Conservation (phyloP, 192 early-diverging fungal genomes). For the Podila verticillata region DNA sequence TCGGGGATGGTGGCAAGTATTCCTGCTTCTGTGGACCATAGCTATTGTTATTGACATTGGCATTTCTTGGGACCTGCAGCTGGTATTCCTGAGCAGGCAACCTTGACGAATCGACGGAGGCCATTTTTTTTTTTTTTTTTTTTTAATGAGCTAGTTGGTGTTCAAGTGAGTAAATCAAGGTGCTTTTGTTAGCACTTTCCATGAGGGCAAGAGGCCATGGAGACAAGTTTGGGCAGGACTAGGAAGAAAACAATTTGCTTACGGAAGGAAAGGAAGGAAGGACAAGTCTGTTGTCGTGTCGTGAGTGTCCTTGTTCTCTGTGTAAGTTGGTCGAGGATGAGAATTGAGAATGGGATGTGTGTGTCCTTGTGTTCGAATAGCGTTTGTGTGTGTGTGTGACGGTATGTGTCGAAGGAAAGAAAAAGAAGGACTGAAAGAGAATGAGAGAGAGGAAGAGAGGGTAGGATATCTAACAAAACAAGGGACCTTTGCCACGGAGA, state of each 20-base stretch:
- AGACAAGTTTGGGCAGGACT: background rate
- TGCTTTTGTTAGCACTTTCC: background rate
- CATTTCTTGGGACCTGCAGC: background rate
- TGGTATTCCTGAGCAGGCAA: conserved; percentile 10
- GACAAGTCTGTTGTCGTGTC: background rate
- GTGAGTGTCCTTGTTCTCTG: too few relatives aligned
- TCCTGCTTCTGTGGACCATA: background rate
- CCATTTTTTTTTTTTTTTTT: background rate
- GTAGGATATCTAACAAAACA: background rate
- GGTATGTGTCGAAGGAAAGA: background rate
- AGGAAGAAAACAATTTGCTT: background rate
- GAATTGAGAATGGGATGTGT: conserved; percentile 6
- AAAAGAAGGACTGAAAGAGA: background rate
- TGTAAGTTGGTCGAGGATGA: background rate
- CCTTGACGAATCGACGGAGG: conserved; percentile 1
- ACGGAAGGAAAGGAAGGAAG: background rate
- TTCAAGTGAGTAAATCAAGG: background rate
- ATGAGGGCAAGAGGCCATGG: background rate
- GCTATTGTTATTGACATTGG: background rate
- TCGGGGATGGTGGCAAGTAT: conserved; percentile 4
- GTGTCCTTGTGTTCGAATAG: background rate
- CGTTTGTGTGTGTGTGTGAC: background rate
- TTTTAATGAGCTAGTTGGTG: background rate
- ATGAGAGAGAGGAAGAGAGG: background rate
- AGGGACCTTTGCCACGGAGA: background rate